phyloP scores from a whole-genome alignment of 495 filamentous ascomycete species.

The Lophiostoma macrostomum region DNA sequence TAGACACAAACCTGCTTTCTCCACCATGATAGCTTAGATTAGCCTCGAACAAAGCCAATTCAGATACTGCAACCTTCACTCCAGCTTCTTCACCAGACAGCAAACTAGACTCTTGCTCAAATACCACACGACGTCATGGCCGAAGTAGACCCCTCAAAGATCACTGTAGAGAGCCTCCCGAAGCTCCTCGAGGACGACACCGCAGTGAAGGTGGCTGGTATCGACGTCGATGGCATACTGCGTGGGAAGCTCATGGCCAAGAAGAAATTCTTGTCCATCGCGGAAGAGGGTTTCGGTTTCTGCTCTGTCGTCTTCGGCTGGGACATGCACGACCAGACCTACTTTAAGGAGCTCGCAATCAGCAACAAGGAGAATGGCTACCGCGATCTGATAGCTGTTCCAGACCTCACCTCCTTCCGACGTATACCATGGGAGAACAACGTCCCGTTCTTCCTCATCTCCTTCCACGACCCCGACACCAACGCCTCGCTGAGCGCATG shows the following conservation, averaged over 20 bases:
- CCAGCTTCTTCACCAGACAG: background rate
- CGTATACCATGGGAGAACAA: constrained; percentile 94
- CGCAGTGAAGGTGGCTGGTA: constrained; percentile 80
- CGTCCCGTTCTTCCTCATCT: constrained; percentile 89
- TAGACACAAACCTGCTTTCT: constrained; percentile 8
- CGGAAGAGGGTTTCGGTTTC: constrained; percentile 84
- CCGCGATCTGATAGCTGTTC: constrained; percentile 78
- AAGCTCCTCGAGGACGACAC: constrained; percentile 68
- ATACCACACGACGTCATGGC: constrained; percentile 8
- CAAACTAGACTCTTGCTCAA: background rate
- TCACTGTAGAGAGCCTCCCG: constrained; percentile 63
- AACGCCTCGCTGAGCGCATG: constrained; percentile 71
- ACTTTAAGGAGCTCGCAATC: constrained; percentile 77
- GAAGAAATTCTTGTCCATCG: constrained; percentile 89
- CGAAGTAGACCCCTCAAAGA: constrained; percentile 30
- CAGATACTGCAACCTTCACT: background rate
- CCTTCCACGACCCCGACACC: constrained; percentile 77
- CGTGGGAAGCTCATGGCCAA: constrained; percentile 95
- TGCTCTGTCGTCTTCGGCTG: constrained; percentile 96
- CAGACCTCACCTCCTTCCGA: constrained; percentile 77
- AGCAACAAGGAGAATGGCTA: constrained; percentile 94
- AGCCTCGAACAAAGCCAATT: background rate
- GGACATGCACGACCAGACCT: constrained; percentile 96
- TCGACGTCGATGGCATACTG: constrained; percentile 87
- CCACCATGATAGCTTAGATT: background rate